phyloP scores from a whole-genome alignment of 805 yeast genomes.

The Kluyveromyces starmeri region DNA sequence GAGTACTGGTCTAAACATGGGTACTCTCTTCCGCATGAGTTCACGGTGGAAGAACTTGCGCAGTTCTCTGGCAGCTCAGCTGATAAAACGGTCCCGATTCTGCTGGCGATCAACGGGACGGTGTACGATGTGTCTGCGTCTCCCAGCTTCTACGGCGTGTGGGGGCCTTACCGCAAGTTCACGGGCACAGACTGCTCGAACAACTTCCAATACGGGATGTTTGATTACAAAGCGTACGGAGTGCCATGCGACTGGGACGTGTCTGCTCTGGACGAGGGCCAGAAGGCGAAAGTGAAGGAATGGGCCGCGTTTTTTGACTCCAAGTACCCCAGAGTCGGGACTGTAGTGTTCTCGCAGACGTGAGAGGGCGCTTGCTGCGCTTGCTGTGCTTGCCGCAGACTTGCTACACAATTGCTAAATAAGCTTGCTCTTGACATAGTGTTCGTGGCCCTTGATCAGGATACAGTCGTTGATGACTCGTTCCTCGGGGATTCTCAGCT shows the following conservation, averaged over 20 bases:
- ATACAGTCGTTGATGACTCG: conserved; percentile 57
- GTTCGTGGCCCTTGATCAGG: conserved; percentile 54
- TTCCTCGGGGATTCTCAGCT: conserved; percentile 27
- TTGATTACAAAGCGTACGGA: conserved; percentile 14
- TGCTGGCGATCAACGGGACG: conserved; percentile 17
- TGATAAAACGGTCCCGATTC: conserved; percentile 5
- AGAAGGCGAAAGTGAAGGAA: conserved; percentile 11
- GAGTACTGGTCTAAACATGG: conserved; percentile 12
- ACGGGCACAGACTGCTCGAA: conserved; percentile 21
- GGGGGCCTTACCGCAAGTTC: conserved; percentile 20
- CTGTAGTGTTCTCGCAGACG: too few relatives aligned
- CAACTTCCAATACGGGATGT: conserved; percentile 12
- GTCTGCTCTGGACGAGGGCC: conserved; percentile 8
- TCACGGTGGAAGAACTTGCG: conserved; percentile 5
- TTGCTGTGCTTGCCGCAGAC: too few relatives aligned
- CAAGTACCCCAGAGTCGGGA: conserved; percentile 20
- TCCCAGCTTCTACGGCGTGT: conserved; percentile 16
- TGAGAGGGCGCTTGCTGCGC: too few relatives aligned
- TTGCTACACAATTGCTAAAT: not conserved
- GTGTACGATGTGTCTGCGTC: conserved; percentile 20
- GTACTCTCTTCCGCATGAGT: conserved; percentile 6
- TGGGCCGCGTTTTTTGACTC: conserved; percentile 15
- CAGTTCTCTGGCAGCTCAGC: conserved; percentile 6
- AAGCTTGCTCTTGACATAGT: conserved; percentile 23
- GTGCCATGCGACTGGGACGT: conserved; percentile 10